Base-by-base conservation (phyloP, 805 yeast genomes). In the Yarrowia sp. region DNA sequence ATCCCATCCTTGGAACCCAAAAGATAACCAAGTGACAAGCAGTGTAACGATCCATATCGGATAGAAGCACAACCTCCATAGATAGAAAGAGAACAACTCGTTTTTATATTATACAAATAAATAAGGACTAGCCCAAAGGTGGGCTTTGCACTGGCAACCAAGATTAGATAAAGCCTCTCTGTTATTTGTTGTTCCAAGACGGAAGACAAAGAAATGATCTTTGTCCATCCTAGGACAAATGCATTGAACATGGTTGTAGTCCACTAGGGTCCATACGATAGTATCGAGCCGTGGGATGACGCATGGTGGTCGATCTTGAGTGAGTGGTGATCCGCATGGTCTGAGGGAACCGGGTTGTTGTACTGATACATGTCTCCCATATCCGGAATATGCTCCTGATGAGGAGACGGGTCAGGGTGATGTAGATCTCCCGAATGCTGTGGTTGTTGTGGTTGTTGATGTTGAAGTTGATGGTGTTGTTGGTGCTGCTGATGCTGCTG, bases 81-180 rank as follows among this genome's bases (percentile, higher is more conserved):
- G 14, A 41, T 12, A 21, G 28, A 17, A 22, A 43, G 51, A 46
- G 51, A 46, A 26, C 33, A 26, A 28, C 51, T 46, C 35, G 33
- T 46, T n/a, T 46, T 46, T 21, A 46, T 51, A 51, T 35, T 51
- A 51, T 51, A 51, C 58, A 51, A 51, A 51, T 51, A 51, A 51
- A 51, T 51, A 51, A n/a, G 58, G 43, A 51, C 58, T 51, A n/a
- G 32, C 41, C 58, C 16, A 35, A 30, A 21, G 3, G n/a, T 35
- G 14, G 19, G 17, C 51, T 28, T 48, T 35, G 38, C 36, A 48
- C 24, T n/a, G 35, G 30, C 38, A 28, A 32, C 38, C 54, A 26
- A 30, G 54, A 30, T 48, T 11, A 17, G 26, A 26, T 16, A 24
- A 28, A 26, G 16, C 16, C 51, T 24, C 51, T 46, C 22, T 28